Base-by-base conservation (phyloP, 768 basidiomycete species). In the Kwoniella shandongensis region DNA sequence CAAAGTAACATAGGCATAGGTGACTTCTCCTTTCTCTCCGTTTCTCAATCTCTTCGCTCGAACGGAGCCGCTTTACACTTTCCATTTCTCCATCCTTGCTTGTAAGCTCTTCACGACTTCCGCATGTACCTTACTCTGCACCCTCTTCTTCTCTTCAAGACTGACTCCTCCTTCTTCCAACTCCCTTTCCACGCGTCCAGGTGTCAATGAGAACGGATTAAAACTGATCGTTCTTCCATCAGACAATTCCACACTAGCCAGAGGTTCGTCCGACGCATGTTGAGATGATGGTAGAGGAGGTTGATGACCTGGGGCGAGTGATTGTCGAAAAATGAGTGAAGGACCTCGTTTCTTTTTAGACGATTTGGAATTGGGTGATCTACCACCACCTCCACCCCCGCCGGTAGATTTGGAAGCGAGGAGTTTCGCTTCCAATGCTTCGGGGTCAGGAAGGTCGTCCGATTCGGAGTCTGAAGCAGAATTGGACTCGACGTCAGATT, bases 181-280 rank as follows among this genome's bases (percentile, higher is more conserved):
- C 45, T 87, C 81, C 2, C 81, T 80, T 17, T 68, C 58, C 13
- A 72, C 53, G 22, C 51, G 17, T 7, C 39, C 60, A 5, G 1
- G 89, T 85, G 1, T 86, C 85, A 13, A 87, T 85, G 57, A 81
- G 80, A 93, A 78, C 8, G 91, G 90, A 64, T 94, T 87, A 67
- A 94, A 91, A 72, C 86, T 85, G 23, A 94, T 80, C n/a, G 87
- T 75, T 64, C 87, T 84, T 0, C 91, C 91, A 63, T 91, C 88
- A 38, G 81, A 83, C 30, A 68, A 45, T 32, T 52, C 15, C 15
- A 65, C 61, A 40, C 46, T 35, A 7, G 62, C 36, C 20, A 54
- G 5, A 7, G 38, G 38, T 27, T 44, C 62, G 17, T 51, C 61
- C 38, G 38, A 36, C 17, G 41, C 18, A 10, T 17, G 23, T n/a